Base-by-base conservation (phyloP, 768 basidiomycete species). In the Mycena indigotica region DNA sequence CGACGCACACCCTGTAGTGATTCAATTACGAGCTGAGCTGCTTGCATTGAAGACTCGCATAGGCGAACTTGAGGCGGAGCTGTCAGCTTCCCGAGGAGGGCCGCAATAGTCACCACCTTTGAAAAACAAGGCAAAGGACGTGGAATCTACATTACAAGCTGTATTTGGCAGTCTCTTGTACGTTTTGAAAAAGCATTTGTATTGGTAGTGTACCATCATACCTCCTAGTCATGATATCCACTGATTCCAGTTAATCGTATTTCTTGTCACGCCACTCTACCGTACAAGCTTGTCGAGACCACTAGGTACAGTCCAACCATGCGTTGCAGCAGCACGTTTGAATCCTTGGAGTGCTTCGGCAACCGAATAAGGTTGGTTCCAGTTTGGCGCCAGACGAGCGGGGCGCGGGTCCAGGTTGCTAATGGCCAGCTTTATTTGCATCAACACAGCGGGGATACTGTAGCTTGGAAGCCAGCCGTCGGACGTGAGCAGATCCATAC, bases 381-480 rank as follows among this genome's bases (percentile, higher is more conserved):
- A 88, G 58, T 81, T 71, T 2, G 52, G 3, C 25, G 82, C 77
- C 45, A 90, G 72, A 35, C 86, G 76, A 2, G 86, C 87, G 15
- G 86, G 87, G 15, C 74, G 70, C 0, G 88, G 87, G 12, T 88
- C 85, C 2, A 84, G 73, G 61, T 86, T 87, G 0, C 85, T 88
- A 26, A 89, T 82, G 1, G 87, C 87, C 35, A 89, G 74, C 60
- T 80, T 85, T 62, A 57, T 57, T 26, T 57, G 59, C 59, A 61
- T 51, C 32, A 62, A 56, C 21, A 83, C 76, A 1, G 80, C 77
- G 41, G 80, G 68, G 32, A 81, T 80, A 53, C 79, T 81, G 58
- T 88, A 87, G 60, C 83, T 85, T 1, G 86, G 87, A 38, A 88
- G 80, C 84, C 87, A 88, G 17, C 85, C 86, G 57, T 86, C 83